Percentiles rank a stretch among this genome's conserved stretches.
Evolutionary conservation across 2,329 filamentous ascomycete species (phyloP).

Genomic region (Talaromyces marneffei): DNA sequence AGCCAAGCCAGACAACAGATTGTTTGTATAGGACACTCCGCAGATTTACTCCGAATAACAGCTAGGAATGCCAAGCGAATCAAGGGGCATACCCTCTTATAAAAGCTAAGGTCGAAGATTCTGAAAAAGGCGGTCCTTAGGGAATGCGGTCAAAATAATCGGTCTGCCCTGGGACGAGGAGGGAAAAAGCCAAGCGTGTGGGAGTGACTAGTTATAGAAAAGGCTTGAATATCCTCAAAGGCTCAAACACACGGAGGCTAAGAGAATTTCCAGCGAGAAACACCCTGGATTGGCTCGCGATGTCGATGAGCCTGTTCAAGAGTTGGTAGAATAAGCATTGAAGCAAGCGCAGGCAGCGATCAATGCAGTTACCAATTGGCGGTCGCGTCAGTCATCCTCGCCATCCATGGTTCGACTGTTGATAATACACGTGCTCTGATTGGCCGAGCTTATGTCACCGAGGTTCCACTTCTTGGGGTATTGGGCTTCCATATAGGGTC

Average conservation of each 20-base stretch:
- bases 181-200: background rate
- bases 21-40: background rate
- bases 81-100: background rate
- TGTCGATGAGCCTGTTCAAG: background rate
- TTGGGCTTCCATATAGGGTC: background rate
- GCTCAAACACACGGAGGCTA: background rate
- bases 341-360: background rate
- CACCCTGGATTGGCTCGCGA: background rate
- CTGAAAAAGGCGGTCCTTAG: background rate
- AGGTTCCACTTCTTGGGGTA: background rate
- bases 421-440: background rate
- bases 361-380: background rate
- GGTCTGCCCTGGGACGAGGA: background rate
- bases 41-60: background rate
- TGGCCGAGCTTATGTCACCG: background rate
- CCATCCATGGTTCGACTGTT: background rate
- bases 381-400: background rate
- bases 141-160: background rate
- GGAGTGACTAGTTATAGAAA: background rate
- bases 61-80: background rate
- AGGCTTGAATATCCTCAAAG: background rate
- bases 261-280: background rate
- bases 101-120: background rate
- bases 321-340: background rate
- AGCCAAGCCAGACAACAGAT: background rate